Percentiles rank a stretch among this genome's conserved stretches.
phyloP scores from a whole-genome alignment of 352 stramenopile species.

The Phytophthora crassamura region DNA sequence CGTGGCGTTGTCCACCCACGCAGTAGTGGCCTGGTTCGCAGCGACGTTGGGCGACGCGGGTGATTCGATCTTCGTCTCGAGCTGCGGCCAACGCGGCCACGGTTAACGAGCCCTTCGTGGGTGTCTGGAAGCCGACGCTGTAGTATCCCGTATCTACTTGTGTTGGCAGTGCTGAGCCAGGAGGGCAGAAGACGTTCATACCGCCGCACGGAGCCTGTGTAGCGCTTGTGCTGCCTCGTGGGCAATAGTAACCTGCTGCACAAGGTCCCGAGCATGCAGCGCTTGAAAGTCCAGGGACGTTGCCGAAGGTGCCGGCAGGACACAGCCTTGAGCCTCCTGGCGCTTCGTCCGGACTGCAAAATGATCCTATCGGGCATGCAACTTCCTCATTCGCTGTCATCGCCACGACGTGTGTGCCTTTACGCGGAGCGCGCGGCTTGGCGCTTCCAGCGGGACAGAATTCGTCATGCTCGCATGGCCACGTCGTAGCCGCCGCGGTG shows the following conservation, averaged over 20 bases:
- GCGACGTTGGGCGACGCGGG: slow-evolving; percentile 43
- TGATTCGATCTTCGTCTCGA: slow-evolving; percentile 16
- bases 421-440: slow-evolving; percentile 14
- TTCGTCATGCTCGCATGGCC: slow-evolving; percentile 37
- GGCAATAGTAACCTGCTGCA: slow-evolving; percentile 65
- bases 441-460: slow-evolving; percentile 35
- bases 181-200: slow-evolving; percentile 53
- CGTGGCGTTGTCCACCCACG: slow-evolving; percentile 33
- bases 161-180: slow-evolving; percentile 45
- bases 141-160: slow-evolving; percentile 56
- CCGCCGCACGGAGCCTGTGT: slow-evolving; percentile 50
- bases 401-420: slow-evolving; percentile 45
- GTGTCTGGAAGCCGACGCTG: slow-evolving; percentile 24
- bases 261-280: slow-evolving; percentile 61
- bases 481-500: slow-evolving; percentile 51
- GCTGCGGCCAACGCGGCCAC: slow-evolving; percentile 19
- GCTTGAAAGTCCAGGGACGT: slow-evolving; percentile 39
- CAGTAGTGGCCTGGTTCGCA: slow-evolving; percentile 80
- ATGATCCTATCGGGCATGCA: slow-evolving; percentile 50
- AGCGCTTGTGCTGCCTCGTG: slow-evolving; percentile 45
- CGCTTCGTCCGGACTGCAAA: slow-evolving; percentile 52
- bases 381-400: slow-evolving; percentile 15
- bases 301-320: slow-evolving; percentile 71
- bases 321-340: slow-evolving; percentile 44
- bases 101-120: slow-evolving; percentile 15